These are phyloP conservation scores for Spathaspora hagerdaliae DNA, from an alignment of 805 yeast genomes.

Conservation along the genomic window DNA sequence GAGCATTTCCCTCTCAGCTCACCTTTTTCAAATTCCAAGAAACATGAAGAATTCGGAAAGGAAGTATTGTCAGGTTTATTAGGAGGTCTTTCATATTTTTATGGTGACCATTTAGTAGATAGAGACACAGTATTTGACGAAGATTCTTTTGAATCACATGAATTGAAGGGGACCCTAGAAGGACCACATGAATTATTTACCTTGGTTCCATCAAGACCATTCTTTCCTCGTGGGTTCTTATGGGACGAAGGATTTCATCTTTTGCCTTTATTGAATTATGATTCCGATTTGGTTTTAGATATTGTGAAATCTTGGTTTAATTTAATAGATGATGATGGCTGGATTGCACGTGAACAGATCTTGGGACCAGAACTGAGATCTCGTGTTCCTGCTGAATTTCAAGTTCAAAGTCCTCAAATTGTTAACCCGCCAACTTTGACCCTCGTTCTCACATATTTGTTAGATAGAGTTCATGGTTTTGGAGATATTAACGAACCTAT, in stretches of 20 bases:
- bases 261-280: constrained; percentile 76
- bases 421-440: constrained; percentile 96
- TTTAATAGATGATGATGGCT: constrained; percentile 83
- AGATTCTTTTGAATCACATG: constrained; percentile 56
- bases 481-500: constrained; percentile 29
- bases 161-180: constrained; percentile 54
- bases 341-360: constrained; percentile 96
- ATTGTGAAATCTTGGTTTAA: constrained; percentile 84
- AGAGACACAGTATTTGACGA: constrained; percentile 64
- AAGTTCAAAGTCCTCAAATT: constrained; percentile 79
- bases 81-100: constrained; percentile 87
- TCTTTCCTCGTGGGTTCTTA: constrained; percentile 94
- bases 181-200: constrained; percentile 79
- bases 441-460: constrained; percentile 60
- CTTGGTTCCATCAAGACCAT: constrained; percentile 86
- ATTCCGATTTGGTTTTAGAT: constrained; percentile 75
- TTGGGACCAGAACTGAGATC: constrained; percentile 87
- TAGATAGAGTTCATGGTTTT: constrained; percentile 27
- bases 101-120: constrained; percentile 82
- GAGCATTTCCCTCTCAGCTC: constrained; percentile 45
- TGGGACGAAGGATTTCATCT: constrained; percentile 99
- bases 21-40: constrained; percentile 47
- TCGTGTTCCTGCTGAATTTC: constrained; percentile 80
- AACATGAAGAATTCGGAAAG: constrained; percentile 58
- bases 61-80: constrained; percentile 76